Evolutionary conservation across 1,284 basidiomycete genomes (phyloP), one percentile per base, ranked within the genome.

Genomic region (Heliocybe sulcata): DNA sequence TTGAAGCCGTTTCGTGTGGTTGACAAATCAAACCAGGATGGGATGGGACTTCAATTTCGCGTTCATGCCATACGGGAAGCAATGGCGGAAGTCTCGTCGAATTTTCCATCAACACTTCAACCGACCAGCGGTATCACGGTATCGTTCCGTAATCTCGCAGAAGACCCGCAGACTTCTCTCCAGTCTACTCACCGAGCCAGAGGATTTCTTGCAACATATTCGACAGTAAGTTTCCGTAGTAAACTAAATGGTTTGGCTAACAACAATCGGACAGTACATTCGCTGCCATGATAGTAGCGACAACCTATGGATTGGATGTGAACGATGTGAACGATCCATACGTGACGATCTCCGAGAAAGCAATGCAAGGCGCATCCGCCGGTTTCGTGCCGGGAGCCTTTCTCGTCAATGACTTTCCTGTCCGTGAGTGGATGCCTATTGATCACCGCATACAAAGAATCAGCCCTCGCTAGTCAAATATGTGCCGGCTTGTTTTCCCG

Each of bases 221-320:
- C 64, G 64, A 35, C 63, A 67, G 58, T 66, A 57, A 31, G 55
- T 52, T n/a, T 42, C 3, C 38, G 6, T 20, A n/a, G 8, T 42
- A 6, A n/a, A 8, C n/a, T 6, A 3, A 42, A 6, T 42, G 38
- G 19, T 42, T 16, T 49, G 4, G 6, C 29, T 45, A 16, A 23
- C 25, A 25, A 51, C 26, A 19, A 31, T 29, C 27, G 10, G 10
- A 20, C 74, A 73, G 55, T 85, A 85, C 47, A n/a, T 60, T 59
- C 60, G 61, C 60, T 54, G 35, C 53, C 14, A 56, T 52, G 16
- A 57, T 60, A 12, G 33, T 58, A 29, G 52, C 54, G 23, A 38
- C 58, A 16, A 54, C 54, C 1, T 60, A 55, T 33, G 59, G 59
- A 11, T 23, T 58, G 6, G 29, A 50, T n/a, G 52, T 60, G 11